A percentile compares a stretch with the other conserved stretches of the same genome.
phyloP scores from a whole-genome alignment of 208 protist genomes.

The Tritrichomonas foetus region DNA sequence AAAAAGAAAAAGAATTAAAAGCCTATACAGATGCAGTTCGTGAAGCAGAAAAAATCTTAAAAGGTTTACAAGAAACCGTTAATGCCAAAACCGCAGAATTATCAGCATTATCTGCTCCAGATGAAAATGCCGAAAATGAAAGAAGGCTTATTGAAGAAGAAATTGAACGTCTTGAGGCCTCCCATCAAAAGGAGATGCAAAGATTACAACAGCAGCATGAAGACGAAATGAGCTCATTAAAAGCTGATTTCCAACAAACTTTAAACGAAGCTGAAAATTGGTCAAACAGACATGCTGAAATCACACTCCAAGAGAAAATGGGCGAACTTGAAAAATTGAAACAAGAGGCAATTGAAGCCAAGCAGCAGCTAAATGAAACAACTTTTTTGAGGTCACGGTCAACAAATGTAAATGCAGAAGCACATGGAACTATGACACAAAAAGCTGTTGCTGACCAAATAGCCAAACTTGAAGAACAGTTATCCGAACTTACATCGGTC shows the following conservation, averaged over 20 bases:
- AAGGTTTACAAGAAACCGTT: not conserved
- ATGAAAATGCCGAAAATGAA: not conserved
- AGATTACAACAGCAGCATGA: not conserved
- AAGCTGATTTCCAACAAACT: not conserved
- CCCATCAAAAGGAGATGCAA: not conserved
- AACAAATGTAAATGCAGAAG: too few relatives aligned
- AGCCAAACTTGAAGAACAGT: not conserved
- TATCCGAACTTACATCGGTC: conserved; percentile 18
- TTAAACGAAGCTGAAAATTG: not conserved
- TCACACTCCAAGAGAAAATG: not conserved
- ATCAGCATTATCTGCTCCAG: not conserved
- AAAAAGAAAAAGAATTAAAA: conserved; percentile 27
- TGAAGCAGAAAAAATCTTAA: not conserved
- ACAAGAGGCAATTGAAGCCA: not conserved
- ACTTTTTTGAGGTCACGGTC: not conserved
- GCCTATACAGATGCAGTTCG: not conserved
- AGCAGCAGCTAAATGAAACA: not conserved
- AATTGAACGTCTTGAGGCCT: not conserved
- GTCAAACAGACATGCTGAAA: not conserved
- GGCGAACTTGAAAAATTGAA: not conserved
- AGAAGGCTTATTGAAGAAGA: not conserved
- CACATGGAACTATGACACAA: not conserved
- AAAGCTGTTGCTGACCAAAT: not conserved
- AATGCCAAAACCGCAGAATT: not conserved
- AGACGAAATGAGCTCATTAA: not conserved